Evolutionary conservation across 352 stramenopile species (phyloP), one percentile per base, ranked within the genome.

Genomic region (Phytophthora meadii): DNA sequence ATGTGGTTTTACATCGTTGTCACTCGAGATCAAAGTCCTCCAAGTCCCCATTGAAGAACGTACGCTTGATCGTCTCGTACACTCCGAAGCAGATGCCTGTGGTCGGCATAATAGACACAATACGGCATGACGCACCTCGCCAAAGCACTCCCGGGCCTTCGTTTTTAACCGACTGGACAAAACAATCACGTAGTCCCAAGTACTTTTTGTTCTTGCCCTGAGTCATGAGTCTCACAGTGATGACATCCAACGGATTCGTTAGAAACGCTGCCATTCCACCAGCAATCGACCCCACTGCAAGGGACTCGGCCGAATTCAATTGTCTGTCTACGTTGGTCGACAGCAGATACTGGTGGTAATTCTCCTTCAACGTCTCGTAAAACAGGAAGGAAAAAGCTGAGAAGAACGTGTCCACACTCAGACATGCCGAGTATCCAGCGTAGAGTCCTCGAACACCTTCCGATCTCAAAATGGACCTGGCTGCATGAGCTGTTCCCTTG

Each of bases 51-150:
- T 89, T 37, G 46, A 90, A 90, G 48, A 87, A 79, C 62, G 72
- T 81, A 65, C 70, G 70, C 67, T 93, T 92, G 72, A 94, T 84
- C 4, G 82, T 88, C 74, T 95, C 87, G 76, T 95, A 96, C 5
- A 96, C 82, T 32, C 87, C 83, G 50, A 96, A 96, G 70, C 82
- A 93, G 50, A 96, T 89, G 30, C 85, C 88, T 2, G 87, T 87
- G 12, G 83, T 80, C 12, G 87, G 84, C 75, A 95, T 92, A 54
- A 92, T 86, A 14, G 79, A 74, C 47, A 85, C 79, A 50, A 85
- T 90, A 49, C 88, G 88, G 56, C 74, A 88, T 3, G 63, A 75
- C 12, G 81, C 82, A 27, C 88, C 88, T 32, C 87, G 89, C 87
- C 84, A 94, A 19, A 96, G 74, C 9, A 82, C 81, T 2, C 54